These are phyloP conservation scores for Emmonsiellopsis sp. DNA, from an alignment of 2,329 filamentous ascomycete genomes.

Conservation along the genomic window DNA sequence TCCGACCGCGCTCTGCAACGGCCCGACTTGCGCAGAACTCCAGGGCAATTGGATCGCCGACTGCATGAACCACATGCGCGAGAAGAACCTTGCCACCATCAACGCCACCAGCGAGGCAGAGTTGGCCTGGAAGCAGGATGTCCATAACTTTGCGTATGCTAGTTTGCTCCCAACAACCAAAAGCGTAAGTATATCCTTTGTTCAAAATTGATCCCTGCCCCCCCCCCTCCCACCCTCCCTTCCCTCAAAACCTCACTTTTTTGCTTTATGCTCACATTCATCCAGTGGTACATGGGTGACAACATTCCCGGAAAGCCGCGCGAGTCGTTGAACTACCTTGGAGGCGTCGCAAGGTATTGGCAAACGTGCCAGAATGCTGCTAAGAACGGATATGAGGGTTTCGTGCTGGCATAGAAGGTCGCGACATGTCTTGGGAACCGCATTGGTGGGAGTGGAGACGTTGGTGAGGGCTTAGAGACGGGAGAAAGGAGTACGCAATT, in stretches of 20 bases:
- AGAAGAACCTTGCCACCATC: constrained; percentile 41
- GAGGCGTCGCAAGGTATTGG: constrained; percentile 12
- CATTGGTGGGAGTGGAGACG: neutral
- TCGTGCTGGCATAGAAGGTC: neutral
- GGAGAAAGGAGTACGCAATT: too few relatives aligned
- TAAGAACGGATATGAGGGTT: neutral
- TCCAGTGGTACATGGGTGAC: constrained; percentile 44
- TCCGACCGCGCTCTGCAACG: constrained; percentile 49
- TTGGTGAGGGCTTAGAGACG: too few relatives aligned
- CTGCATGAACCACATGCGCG: constrained; percentile 41
- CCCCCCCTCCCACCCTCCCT: too few relatives aligned
- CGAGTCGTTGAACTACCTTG: constrained; percentile 43
- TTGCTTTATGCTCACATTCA: neutral
- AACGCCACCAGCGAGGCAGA: constrained; percentile 41
- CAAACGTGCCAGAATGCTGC: neutral
- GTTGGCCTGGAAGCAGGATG: constrained; percentile 41
- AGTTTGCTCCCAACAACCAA: constrained; percentile 40
- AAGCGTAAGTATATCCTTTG: constrained; percentile 22
- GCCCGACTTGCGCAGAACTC: constrained; percentile 44
- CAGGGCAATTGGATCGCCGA: constrained; percentile 50
- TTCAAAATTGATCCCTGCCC: neutral
- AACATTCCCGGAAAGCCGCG: constrained; percentile 46
- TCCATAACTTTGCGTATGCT: constrained; percentile 36
- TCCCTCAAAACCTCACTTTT: neutral
- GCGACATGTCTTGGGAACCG: too few relatives aligned